These are phyloP conservation scores for Alternaria sp. DNA, from an alignment of 2,329 filamentous ascomycete species.

Conservation along the genomic window DNA sequence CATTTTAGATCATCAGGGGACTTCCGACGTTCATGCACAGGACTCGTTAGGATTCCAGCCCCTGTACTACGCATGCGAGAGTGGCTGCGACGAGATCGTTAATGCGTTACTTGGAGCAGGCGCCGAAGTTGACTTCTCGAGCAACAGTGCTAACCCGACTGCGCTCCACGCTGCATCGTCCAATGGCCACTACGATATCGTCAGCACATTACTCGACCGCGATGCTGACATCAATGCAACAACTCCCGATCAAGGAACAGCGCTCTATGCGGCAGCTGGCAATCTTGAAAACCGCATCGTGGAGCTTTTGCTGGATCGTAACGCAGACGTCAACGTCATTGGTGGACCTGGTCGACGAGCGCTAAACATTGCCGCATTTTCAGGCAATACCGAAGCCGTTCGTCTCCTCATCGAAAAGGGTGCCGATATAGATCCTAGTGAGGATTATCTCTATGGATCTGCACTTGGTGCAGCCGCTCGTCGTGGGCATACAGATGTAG, in stretches of 20 bases:
- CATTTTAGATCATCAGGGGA: conserved; percentile 22
- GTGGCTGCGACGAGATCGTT: conserved; percentile 28
- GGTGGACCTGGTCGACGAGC: conserved; percentile 21
- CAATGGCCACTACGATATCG: conserved; percentile 22
- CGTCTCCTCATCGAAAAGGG: conserved; percentile 25
- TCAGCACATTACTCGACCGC: conserved; percentile 26
- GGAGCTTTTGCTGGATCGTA: conserved; percentile 21
- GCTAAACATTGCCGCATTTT: conserved; percentile 31
- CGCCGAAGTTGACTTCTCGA: conserved; percentile 23
- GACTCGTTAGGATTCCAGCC: conserved; percentile 33
- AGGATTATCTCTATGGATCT: conserved; percentile 33
- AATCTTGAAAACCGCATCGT: conserved; percentile 18
- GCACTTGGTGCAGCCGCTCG: conserved; percentile 31
- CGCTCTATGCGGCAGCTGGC: conserved; percentile 28
- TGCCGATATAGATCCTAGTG: conserved; percentile 31
- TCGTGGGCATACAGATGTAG: conserved; percentile 29
- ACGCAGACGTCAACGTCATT: conserved; percentile 27
- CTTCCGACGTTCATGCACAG: conserved; percentile 21
- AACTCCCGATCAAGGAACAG: conserved; percentile 20
- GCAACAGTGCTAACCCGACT: conserved; percentile 12
- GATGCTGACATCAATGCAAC: conserved; percentile 25
- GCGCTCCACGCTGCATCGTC: conserved; percentile 28
- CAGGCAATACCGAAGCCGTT: conserved; percentile 29
- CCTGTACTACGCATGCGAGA: conserved; percentile 30
- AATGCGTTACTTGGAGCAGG: conserved; percentile 25